Conservation (phyloP, 2,329 filamentous ascomycete genomes). For the Venturia nashicola region DNA sequence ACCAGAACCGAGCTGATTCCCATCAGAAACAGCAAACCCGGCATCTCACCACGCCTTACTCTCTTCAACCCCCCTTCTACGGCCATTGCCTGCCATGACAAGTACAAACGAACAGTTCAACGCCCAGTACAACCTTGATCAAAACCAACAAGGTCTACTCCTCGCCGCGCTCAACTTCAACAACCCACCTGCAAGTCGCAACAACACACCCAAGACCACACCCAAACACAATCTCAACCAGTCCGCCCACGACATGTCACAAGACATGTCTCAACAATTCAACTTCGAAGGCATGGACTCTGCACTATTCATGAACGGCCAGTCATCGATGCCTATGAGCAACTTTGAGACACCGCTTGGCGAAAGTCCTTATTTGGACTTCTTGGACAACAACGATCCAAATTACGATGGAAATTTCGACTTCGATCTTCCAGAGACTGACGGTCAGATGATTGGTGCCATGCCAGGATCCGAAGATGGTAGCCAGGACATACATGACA, state of each 20-base stretch:
- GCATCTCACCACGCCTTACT: not conserved
- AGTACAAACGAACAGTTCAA: slow-evolving; percentile 17
- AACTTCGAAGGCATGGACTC: slow-evolving; percentile 22
- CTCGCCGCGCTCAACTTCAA: slow-evolving; percentile 35
- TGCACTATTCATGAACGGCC: slow-evolving; percentile 13
- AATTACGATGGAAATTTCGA: slow-evolving; percentile 40
- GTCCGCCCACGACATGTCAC: not conserved
- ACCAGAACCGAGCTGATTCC: not conserved
- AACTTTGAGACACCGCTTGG: slow-evolving; percentile 42
- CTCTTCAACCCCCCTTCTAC: not conserved
- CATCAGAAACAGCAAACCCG: not conserved
- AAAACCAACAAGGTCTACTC: slow-evolving; percentile 35
- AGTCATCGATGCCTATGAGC: slow-evolving; percentile 15
- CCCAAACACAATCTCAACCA: slow-evolving; percentile 13
- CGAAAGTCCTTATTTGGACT: slow-evolving; percentile 75
- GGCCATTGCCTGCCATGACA: slow-evolving; percentile 5
- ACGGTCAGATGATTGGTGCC: slow-evolving; percentile 61
- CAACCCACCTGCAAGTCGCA: slow-evolving; percentile 24
- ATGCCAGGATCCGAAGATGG: slow-evolving; percentile 43
- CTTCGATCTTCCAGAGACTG: slow-evolving; percentile 51
- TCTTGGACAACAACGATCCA: slow-evolving; percentile 45
- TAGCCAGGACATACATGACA: slow-evolving; percentile 30
- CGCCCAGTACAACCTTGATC: slow-evolving; percentile 31
- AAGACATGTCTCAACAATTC: slow-evolving; percentile 16
- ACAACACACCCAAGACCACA: slow-evolving; percentile 13